phyloP scores from a whole-genome alignment of 352 stramenopile genomes.

The Pythium dissotocum region DNA sequence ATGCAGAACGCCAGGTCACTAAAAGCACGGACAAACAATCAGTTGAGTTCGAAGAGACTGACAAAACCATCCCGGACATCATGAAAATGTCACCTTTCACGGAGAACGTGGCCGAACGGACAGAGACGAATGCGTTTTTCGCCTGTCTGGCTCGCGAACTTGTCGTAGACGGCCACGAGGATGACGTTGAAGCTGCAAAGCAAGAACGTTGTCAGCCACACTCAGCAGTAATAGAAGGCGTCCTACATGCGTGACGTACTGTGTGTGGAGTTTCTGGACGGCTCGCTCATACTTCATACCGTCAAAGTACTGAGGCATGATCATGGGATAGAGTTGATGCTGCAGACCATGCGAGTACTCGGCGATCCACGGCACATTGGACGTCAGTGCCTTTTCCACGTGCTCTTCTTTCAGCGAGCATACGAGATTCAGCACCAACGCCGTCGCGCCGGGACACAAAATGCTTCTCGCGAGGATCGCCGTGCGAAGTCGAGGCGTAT shows the following conservation, averaged over 20 bases:
- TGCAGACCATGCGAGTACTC: constrained; percentile 58
- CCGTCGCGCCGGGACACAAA: constrained; percentile 50
- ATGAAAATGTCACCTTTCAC: constrained; percentile 36
- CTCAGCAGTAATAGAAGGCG: too few species aligned
- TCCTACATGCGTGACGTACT: constrained; percentile 28
- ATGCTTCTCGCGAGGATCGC: constrained; percentile 54
- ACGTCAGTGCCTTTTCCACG: constrained; percentile 34
- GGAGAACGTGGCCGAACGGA: constrained; percentile 43
- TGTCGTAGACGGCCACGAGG: constrained; percentile 48
- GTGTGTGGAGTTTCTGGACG: constrained; percentile 38
- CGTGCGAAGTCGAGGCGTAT: constrained; percentile 43
- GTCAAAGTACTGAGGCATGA: constrained; percentile 43
- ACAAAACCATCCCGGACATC: background rate
- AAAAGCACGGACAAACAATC: constrained; percentile 3
- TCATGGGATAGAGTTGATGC: constrained; percentile 53
- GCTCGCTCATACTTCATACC: constrained; percentile 42
- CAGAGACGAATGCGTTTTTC: constrained; percentile 35
- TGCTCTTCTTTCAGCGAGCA: constrained; percentile 46
- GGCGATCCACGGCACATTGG: constrained; percentile 49
- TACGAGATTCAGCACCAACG: constrained; percentile 62
- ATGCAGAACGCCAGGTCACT: constrained; percentile 58
- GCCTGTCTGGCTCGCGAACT: constrained; percentile 24
- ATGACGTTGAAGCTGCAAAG: constrained; percentile 44
- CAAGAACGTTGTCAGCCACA: background rate
- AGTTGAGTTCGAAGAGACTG: background rate